Percentiles rank a stretch among this genome's conserved stretches.
Conservation (phyloP, 192 early-diverging fungal species). For the Gigaspora rosea region DNA sequence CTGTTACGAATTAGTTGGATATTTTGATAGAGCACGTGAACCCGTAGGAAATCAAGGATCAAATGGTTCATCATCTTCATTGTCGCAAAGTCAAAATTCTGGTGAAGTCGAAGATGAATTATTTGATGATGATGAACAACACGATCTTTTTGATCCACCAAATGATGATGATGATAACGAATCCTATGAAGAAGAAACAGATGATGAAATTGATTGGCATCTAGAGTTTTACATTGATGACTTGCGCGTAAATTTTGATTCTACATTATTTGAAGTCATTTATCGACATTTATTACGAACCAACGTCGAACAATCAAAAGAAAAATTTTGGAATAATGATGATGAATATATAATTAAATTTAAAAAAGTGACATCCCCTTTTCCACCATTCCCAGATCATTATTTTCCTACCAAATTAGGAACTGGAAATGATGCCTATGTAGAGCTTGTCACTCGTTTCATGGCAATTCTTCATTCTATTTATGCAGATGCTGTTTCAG, state of each 20-base stretch:
- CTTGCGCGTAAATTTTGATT: slow-evolving; percentile 47
- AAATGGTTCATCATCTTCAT: too few relatives aligned
- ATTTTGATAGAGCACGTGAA: too few relatives aligned
- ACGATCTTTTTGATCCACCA: too few relatives aligned
- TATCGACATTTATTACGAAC: slow-evolving; percentile 42
- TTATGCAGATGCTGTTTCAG: neutral
- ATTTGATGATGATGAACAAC: too few relatives aligned
- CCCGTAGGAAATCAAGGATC: too few relatives aligned
- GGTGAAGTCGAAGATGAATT: too few relatives aligned
- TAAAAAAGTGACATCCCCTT: slow-evolving; percentile 48
- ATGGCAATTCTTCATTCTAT: neutral
- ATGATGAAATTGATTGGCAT: slow-evolving; percentile 41
- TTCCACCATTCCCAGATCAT: slow-evolving; percentile 2
- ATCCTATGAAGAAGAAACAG: neutral
- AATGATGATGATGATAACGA: too few relatives aligned
- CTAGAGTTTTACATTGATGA: slow-evolving; percentile 64
- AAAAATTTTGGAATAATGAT: neutral
- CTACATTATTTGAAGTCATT: slow-evolving; percentile 70
- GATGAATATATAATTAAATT: slow-evolving; percentile 55
- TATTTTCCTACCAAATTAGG: neutral
- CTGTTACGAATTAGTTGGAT: too few relatives aligned
- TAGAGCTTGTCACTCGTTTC: neutral
- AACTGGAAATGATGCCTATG: neutral
- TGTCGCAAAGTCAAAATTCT: too few relatives aligned
- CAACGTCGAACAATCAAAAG: neutral